phyloP scores from a whole-genome alignment of 306 rosid species.

The Corylus avellana region DNA sequence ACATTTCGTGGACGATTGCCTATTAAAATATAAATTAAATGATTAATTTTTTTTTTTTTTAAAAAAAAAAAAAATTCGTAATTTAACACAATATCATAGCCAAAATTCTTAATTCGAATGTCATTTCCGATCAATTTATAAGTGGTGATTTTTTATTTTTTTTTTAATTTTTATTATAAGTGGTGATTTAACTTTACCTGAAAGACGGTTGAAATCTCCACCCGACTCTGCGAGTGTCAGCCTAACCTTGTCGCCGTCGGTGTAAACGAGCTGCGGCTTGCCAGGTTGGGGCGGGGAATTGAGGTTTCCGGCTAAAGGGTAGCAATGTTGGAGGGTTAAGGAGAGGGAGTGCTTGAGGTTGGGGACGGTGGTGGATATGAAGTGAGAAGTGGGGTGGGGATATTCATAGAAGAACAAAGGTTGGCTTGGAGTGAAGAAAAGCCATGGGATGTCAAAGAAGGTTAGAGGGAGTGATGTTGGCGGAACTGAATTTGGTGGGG shows the following conservation, averaged over 20 bases:
- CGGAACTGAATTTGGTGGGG: constrained; percentile 25
- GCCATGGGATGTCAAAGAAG: constrained; percentile 54
- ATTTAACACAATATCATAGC: no score
- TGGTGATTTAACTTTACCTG: background rate
- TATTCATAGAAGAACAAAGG: constrained; percentile 53
- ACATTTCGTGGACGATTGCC: constrained; percentile 30
- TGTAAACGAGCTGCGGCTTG: constrained; percentile 38
- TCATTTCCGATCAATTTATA: no score
- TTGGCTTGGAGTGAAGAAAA: constrained; percentile 53
- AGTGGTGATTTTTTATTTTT: no score
- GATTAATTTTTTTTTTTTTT: no score
- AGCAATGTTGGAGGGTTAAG: constrained; percentile 44
- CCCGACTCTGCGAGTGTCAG: constrained; percentile 27
- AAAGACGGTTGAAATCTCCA: constrained; percentile 31
- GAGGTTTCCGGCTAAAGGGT: constrained; percentile 46
- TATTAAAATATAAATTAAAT: background rate
- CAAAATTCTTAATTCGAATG: no score
- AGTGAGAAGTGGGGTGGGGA: constrained; percentile 29
- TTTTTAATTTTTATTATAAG: no score
- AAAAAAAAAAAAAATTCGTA: no score
- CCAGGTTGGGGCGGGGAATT: constrained; percentile 1
- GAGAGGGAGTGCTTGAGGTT: constrained; percentile 51
- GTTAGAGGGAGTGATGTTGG: constrained; percentile 46
- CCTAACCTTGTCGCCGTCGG: constrained; percentile 23
- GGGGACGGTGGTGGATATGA: constrained; percentile 40